These are phyloP conservation scores for Fraxinus latifolia DNA, from an alignment of 305 asterid species.

Conservation along the genomic window DNA sequence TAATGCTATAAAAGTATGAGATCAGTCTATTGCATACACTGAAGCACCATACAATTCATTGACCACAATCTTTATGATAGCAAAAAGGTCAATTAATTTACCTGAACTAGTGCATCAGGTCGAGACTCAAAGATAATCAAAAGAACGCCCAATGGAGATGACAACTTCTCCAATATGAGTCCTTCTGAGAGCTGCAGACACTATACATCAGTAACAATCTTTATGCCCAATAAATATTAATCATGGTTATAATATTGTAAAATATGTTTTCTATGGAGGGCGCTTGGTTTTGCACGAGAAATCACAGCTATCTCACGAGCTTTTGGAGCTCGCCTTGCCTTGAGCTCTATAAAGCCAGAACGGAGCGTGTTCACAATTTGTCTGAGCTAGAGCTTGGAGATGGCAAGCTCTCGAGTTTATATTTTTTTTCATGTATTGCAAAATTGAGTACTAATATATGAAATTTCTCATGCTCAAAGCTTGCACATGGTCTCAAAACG, in stretches of 20 bases:
- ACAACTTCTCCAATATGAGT: constrained; percentile 72
- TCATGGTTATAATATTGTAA: background rate
- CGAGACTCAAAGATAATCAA: constrained; percentile 91
- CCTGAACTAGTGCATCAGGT: constrained; percentile 97
- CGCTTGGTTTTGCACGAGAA: background rate
- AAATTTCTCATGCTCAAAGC: background rate
- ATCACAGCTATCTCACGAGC: constrained; percentile 8
- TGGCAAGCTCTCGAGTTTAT: background rate
- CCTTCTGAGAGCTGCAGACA: constrained; percentile 77
- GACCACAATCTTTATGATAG: constrained; percentile 2
- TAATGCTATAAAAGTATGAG: background rate
- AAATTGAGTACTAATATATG: background rate
- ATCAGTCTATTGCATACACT: background rate
- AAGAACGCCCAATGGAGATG: constrained; percentile 88
- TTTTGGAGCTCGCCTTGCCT: background rate
- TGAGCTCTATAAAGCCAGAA: constrained; percentile 7
- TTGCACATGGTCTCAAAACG: background rate
- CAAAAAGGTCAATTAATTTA: constrained; percentile 23
- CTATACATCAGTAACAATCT: constrained; percentile 17
- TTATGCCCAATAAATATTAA: background rate
- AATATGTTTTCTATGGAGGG: background rate
- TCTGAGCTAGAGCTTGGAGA: background rate
- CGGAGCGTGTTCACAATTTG: background rate
- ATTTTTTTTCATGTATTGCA: background rate
- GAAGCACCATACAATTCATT: constrained; percentile 5